phyloP scores from a whole-genome alignment of 306 rosid species.

The Cyamopsis tetragonoloba region DNA sequence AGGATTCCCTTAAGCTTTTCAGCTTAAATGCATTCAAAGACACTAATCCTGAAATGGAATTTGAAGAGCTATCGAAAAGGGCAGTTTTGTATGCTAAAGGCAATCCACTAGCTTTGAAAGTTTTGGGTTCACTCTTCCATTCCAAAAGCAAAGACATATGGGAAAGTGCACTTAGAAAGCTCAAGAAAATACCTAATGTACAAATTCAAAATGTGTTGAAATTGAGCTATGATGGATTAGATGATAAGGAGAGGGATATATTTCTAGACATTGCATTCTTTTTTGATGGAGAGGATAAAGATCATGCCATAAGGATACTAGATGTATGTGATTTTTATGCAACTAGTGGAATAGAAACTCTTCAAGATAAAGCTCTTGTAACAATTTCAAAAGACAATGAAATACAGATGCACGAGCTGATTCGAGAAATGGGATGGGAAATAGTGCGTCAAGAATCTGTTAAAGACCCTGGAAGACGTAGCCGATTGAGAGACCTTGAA shows the following conservation, averaged over 20 bases:
- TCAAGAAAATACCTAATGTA: neutral
- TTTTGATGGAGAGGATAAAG: neutral
- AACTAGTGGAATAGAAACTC: neutral
- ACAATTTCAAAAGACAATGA: neutral
- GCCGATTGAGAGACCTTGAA: neutral
- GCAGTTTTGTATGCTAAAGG: neutral
- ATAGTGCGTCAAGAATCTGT: neutral
- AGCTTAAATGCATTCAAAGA: neutral
- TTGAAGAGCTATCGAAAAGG: neutral
- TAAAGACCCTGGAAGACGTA: neutral
- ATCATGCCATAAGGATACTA: neutral
- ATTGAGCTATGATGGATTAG: neutral
- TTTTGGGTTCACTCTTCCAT: neutral
- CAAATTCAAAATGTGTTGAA: neutral
- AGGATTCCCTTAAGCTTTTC: neutral
- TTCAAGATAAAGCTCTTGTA: neutral
- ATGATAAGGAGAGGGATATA: neutral
- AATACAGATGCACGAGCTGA: neutral
- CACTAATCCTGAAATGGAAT: neutral
- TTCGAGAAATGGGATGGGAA: constrained; percentile 12
- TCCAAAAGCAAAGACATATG: neutral
- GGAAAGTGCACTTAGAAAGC: neutral
- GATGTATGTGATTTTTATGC: neutral
- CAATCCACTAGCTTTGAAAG: constrained; percentile 8
- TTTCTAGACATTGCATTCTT: constrained; percentile 9